Evolutionary conservation across 2,329 filamentous ascomycete species (phyloP), one percentile per base, ranked within the genome.

Genomic region (Sporothrix variecibatus): DNA sequence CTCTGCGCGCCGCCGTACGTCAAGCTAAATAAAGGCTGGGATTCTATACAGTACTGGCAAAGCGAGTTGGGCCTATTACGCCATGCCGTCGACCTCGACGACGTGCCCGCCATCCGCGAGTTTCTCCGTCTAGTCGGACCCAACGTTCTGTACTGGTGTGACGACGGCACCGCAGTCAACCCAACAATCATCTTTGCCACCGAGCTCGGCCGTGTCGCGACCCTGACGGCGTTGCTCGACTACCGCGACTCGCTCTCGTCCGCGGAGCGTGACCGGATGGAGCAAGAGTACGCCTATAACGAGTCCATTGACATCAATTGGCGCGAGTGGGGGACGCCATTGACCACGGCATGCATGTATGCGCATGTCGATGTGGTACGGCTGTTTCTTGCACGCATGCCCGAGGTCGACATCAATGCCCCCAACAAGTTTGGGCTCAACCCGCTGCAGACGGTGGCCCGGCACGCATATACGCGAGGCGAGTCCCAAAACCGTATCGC

Each of bases 31-130:
- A 11, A 23, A 6, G 40, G 34, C 38, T 51, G 49, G 49, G 17
- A 51, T 3, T 51, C 17, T 23, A 51, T 51, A 51, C 49, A 51
- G 49, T 3, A 51, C 17, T 51, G 3, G 2, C 49, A 51, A n/a
- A 12, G n/a, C 3, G 49, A 51, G 49, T 17, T 51, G 62, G 17
- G 20, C n/a, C 1, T 38, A 23, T 46, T 67, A 20, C 62, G 40
- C 62, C 34, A 46, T 3, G 62, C 62, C 62, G 26, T 67, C 23
- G 17, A 23, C 38, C 40, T 23, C n/a, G 62, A 46, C 62, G 62
- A 67, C 62, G 62, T 46, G 34, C 34, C 62, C 34, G 62, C 62
- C 38, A 46, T 67, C 20, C 62, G 34, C 38, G 62, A 67, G 34
- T 67, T 67, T 28, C 7, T 46, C 62, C 62, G 62, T 38, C 62